Conservation (phyloP, 2,329 filamentous ascomycete genomes). For the Metarhizium brunneum region DNA sequence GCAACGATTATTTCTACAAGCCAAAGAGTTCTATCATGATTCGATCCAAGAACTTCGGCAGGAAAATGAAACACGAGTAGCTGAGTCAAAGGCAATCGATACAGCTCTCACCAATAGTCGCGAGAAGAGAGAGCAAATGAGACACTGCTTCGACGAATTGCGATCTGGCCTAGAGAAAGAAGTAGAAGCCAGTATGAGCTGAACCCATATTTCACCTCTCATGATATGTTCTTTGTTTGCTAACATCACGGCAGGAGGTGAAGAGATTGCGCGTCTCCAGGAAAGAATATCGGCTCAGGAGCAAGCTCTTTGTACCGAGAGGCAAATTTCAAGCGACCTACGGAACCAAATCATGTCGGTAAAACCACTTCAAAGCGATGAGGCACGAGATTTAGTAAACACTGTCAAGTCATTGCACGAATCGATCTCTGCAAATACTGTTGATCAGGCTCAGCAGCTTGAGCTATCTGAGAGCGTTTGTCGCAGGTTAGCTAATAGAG, state of each 20-base stretch:
- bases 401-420: not conserved
- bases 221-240: not conserved
- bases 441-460: not conserved
- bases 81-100: conserved; percentile 15
- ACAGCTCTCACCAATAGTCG: conserved; percentile 17
- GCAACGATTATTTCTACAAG: conserved; percentile 29
- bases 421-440: not conserved
- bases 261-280: conserved; percentile 14
- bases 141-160: conserved; percentile 19
- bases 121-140: conserved; percentile 24
- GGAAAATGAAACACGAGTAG: conserved; percentile 17
- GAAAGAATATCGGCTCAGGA: conserved; percentile 13
- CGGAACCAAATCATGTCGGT: not conserved
- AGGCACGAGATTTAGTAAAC: not conserved
- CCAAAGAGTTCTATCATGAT: conserved; percentile 23
- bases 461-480: conserved; percentile 1
- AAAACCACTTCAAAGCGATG: not conserved
- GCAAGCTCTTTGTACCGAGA: conserved; percentile 3
- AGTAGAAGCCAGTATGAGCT: conserved; percentile 13
- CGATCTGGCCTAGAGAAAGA: conserved; percentile 14
- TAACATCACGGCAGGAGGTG: conserved; percentile 12
- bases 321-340: not conserved
- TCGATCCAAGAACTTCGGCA: conserved; percentile 23
- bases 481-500: not conserved
- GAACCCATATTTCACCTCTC: not conserved